Conservation (phyloP, 495 filamentous ascomycete genomes). For the Penicillium atrosanguineum region DNA sequence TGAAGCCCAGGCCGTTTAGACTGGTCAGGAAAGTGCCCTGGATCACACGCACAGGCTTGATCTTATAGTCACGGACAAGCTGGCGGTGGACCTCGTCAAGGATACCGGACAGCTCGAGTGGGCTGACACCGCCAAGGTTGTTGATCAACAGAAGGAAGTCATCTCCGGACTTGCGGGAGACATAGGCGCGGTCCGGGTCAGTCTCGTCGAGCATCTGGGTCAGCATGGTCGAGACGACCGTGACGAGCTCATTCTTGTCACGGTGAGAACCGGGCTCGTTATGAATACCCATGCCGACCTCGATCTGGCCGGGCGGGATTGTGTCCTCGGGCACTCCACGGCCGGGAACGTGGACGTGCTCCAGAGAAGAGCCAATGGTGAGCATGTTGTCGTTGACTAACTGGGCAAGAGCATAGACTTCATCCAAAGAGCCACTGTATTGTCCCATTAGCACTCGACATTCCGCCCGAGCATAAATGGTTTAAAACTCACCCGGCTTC, state of each 20-base stretch:
- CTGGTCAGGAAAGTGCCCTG: slow-evolving; percentile 72
- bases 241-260: slow-evolving; percentile 61
- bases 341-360: slow-evolving; percentile 92
- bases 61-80: slow-evolving; percentile 62
- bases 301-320: slow-evolving; percentile 69
- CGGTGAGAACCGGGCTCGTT: slow-evolving; percentile 87
- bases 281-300: slow-evolving; percentile 98
- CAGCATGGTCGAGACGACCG: slow-evolving; percentile 77
- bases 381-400: slow-evolving; percentile 74
- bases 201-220: slow-evolving; percentile 71
- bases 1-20: slow-evolving; percentile 91
- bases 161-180: slow-evolving; percentile 61
- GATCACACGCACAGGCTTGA: slow-evolving; percentile 66
- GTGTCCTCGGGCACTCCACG: slow-evolving; percentile 54
- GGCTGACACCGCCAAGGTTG: slow-evolving; percentile 90
- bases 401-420: slow-evolving; percentile 70
- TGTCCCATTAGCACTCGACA: not conserved
- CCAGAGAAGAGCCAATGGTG: slow-evolving; percentile 79
- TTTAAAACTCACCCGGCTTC: slow-evolving; percentile 54
- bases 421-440: slow-evolving; percentile 49
- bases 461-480: not conserved
- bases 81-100: slow-evolving; percentile 83
- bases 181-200: slow-evolving; percentile 79
- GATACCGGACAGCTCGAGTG: slow-evolving; percentile 85
- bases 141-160: slow-evolving; percentile 80